A percentile compares a stretch with the other conserved stretches of the same genome.
These are phyloP conservation scores for Escovopsis sp. DNA, from an alignment of 2,329 filamentous ascomycete species.

Conservation along the genomic window DNA sequence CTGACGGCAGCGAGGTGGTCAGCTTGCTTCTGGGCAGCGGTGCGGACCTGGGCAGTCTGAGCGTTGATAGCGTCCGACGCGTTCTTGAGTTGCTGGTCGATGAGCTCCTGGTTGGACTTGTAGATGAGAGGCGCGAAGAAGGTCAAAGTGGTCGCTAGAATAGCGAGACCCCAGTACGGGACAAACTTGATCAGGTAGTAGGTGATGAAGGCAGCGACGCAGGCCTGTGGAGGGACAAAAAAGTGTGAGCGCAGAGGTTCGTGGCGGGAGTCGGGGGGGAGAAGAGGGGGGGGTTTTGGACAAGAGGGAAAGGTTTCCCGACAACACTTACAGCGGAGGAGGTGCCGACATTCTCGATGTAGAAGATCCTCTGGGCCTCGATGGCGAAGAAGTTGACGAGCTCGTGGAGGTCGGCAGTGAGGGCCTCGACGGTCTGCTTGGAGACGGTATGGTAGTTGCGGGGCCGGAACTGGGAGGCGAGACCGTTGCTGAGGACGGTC, in stretches of 20 bases:
- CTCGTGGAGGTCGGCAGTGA: slow-evolving; percentile 51
- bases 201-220: slow-evolving; percentile 44
- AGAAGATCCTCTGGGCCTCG: slow-evolving; percentile 52
- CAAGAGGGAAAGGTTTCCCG: background rate
- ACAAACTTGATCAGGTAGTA: slow-evolving; percentile 56
- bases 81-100: slow-evolving; percentile 46
- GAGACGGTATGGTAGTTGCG: slow-evolving; percentile 53
- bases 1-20: slow-evolving; percentile 45
- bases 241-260: too few relatives aligned
- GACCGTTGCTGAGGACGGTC: slow-evolving; percentile 42
- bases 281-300: too few relatives aligned
- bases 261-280: too few relatives aligned
- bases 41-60: slow-evolving; percentile 47
- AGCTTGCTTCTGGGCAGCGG: slow-evolving; percentile 48
- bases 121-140: slow-evolving; percentile 52
- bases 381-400: slow-evolving; percentile 59
- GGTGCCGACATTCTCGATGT: slow-evolving; percentile 48
- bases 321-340: slow-evolving; percentile 39
- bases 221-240: slow-evolving; percentile 27
- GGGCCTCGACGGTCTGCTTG: slow-evolving; percentile 41
- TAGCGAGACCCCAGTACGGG: slow-evolving; percentile 51
- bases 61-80: slow-evolving; percentile 41
- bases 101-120: slow-evolving; percentile 52
- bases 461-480: slow-evolving; percentile 50
- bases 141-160: slow-evolving; percentile 41